phyloP scores from a whole-genome alignment of 2,329 filamentous ascomycete species.

The Colletotrichum lini region DNA sequence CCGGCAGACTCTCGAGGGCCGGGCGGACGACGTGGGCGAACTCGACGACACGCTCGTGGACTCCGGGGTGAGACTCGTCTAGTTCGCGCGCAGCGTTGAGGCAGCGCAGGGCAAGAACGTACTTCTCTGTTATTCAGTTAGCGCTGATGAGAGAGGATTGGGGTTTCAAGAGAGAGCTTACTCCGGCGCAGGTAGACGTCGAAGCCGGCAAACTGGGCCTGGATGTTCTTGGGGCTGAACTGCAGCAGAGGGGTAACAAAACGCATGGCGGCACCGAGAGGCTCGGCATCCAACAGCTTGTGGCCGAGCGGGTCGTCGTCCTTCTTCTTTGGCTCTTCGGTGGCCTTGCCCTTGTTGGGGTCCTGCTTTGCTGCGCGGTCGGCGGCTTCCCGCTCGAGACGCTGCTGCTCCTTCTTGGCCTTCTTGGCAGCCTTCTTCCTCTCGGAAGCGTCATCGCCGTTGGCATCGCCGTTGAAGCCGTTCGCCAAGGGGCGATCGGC shows the following conservation, averaged over 20 bases:
- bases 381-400: conserved; percentile 81
- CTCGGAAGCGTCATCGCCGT: conserved; percentile 74
- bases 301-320: conserved; percentile 90
- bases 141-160: conserved; percentile 40
- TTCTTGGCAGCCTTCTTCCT: conserved; percentile 92
- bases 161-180: conserved; percentile 63
- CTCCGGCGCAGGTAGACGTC: conserved; percentile 89
- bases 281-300: conserved; percentile 86
- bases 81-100: conserved; percentile 81
- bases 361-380: conserved; percentile 86
- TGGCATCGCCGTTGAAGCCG: conserved; percentile 69
- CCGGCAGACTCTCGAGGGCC: conserved; percentile 71
- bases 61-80: conserved; percentile 76
- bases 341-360: conserved; percentile 80
- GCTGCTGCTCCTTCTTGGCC: conserved; percentile 80
- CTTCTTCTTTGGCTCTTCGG: conserved; percentile 79
- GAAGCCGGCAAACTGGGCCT: conserved; percentile 88
- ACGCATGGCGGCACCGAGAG: conserved; percentile 88
- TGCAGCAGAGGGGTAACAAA: conserved; percentile 87
- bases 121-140: conserved; percentile 76
- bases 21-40: conserved; percentile 76
- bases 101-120: conserved; percentile 88
- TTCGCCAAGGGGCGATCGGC: conserved; percentile 81
- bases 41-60: conserved; percentile 81
- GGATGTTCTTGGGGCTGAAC: conserved; percentile 83